Conservation (phyloP, 169 alveolate species). For the Plasmodium falciparum region DNA sequence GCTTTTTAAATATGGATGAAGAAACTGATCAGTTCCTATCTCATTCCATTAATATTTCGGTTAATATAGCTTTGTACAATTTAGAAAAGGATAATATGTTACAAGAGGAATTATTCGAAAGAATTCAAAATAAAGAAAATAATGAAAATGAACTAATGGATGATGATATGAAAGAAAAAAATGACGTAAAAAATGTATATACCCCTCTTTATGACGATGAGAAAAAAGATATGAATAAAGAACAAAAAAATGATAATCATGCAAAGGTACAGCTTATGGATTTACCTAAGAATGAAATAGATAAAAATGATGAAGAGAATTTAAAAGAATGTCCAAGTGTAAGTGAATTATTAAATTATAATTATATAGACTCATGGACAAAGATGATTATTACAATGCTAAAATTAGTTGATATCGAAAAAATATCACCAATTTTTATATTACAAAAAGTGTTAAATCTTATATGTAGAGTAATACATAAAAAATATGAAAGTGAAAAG, state of each 20-base stretch:
- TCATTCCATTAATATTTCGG: conserved; percentile 54
- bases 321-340: conserved; percentile 31
- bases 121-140: background rate
- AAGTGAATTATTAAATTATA: conserved; percentile 61
- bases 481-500: conserved; percentile 38
- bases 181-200: background rate
- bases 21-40: conserved; percentile 30
- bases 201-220: background rate
- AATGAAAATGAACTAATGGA: background rate
- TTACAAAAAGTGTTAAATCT: conserved; percentile 69
- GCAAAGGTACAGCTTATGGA: background rate
- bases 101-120: background rate
- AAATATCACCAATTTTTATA: conserved; percentile 55
- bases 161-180: conserved; percentile 5
- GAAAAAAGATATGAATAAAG: background rate
- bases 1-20: conserved; percentile 59
- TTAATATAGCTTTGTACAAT: conserved; percentile 67
- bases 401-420: conserved; percentile 55
- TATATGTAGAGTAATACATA: conserved; percentile 69
- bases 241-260: background rate
- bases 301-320: conserved; percentile 13
- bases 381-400: conserved; percentile 64
- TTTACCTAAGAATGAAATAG: background rate
- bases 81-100: conserved; percentile 16
- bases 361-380: conserved; percentile 65